phyloP scores from a whole-genome alignment of 1,284 basidiomycete genomes.

The Takashimella tepidaria region DNA sequence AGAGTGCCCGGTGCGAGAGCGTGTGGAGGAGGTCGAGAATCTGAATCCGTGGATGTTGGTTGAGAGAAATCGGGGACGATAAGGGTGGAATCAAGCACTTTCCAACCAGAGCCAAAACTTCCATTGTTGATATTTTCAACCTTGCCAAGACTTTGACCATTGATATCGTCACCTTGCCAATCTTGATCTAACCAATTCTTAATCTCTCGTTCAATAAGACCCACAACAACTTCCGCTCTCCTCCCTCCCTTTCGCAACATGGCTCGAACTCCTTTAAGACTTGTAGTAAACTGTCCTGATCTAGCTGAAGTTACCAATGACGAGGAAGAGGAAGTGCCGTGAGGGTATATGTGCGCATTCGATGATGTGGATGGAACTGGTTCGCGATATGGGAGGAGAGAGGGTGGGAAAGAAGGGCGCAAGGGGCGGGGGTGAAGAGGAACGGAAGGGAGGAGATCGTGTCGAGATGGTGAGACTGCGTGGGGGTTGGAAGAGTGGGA shows the following conservation, averaged over 20 bases:
- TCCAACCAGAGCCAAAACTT: slow-evolving; percentile 19
- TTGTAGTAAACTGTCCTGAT: slow-evolving; percentile 41
- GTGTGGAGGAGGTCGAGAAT: slow-evolving; percentile 25
- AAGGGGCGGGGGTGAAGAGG: slow-evolving; percentile 34
- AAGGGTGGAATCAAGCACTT: slow-evolving; percentile 25
- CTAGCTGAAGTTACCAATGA: slow-evolving; percentile 8
- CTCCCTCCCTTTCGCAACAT: slow-evolving; percentile 37
- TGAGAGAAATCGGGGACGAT: slow-evolving; percentile 14
- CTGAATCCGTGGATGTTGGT: neutral
- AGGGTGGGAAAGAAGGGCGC: slow-evolving; percentile 29
- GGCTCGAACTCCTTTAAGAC: slow-evolving; percentile 41
- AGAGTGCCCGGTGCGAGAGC: slow-evolving; percentile 21
- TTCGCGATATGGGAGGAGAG: neutral
- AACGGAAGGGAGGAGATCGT: slow-evolving; percentile 36
- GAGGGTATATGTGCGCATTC: slow-evolving; percentile 1
- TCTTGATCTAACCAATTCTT: slow-evolving; percentile 37
- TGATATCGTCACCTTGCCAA: slow-evolving; percentile 11
- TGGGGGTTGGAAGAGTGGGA: slow-evolving; percentile 33
- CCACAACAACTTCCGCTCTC: slow-evolving; percentile 37
- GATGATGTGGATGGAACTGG: neutral
- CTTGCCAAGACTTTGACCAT: slow-evolving; percentile 1
- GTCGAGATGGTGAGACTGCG: slow-evolving; percentile 26
- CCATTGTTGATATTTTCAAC: slow-evolving; percentile 3
- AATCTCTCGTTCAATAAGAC: slow-evolving; percentile 30
- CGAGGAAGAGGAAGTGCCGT: neutral